Evolutionary conservation across 1,284 basidiomycete genomes (phyloP), one percentile per base, ranked within the genome.

Genomic region (Marasmius sp.): DNA sequence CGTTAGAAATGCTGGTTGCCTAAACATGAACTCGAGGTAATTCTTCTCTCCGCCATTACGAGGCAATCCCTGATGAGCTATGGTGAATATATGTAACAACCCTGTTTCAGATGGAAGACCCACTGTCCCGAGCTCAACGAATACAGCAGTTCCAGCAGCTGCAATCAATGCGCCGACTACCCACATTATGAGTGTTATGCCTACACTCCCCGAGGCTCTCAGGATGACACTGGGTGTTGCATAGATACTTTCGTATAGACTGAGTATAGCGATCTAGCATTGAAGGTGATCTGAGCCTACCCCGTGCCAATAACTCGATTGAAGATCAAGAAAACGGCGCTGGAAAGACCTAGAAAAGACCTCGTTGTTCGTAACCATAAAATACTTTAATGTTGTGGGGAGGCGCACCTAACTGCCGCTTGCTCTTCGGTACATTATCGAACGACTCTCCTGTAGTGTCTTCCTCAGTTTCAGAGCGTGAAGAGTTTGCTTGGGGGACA

Each of bases 301-400:
- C 90, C 90, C 16, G 89, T 87, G n/a, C 91, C 90, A 41, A 92
- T 87, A 20, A 91, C 81, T 18, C 89, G 83, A 68, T 93, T 93
- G 72, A 91, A 89, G 43, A 92, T 87, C 27, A 93, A 79, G 65
- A 88, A 87, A 8, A 86, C 72, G 0, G 88, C 85, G 61, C 86
- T 90, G 39, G 81, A 71, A 3, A 86, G 65, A 3, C 87, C 86
- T 81, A 33, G 11, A 7, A 10, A 37, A 49, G 51, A 45, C 51
- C 9, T 59, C 61, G 68, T 38, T 6, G 22, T 27, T 27, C 27
- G 5, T 27, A 20, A 41, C 34, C n/a, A 11, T 47, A 12, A 39
- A 47, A 18, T 16, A 37, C 55, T 20, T 36, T 18, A 27, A 34
- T 38, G 16, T 37, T 27, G 49, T 22, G 39, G 49, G 45, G 6